Evolutionary conservation across 257 asterid genomes (phyloP).

Genomic region (Oldenlandia corymbosa): DNA sequence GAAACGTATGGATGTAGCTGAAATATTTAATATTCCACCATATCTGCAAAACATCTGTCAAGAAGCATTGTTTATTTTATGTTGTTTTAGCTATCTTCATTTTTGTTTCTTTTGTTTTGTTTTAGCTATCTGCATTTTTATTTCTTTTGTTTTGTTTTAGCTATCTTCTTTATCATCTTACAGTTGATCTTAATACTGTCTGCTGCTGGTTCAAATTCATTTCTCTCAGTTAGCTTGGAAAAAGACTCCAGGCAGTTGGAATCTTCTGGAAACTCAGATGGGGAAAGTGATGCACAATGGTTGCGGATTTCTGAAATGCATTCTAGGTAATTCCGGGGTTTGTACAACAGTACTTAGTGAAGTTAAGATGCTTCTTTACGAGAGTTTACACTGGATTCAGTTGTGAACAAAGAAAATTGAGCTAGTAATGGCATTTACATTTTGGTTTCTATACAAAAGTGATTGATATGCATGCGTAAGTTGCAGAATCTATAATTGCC

Average conservation of each 20-base stretch:
- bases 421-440: not conserved
- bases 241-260: slow-evolving; percentile 33
- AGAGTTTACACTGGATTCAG: not conserved
- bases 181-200: slow-evolving; percentile 15
- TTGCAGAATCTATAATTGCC: not conserved
- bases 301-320: slow-evolving; percentile 63
- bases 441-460: not conserved
- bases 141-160: too few species aligned
- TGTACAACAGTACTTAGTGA: not conserved
- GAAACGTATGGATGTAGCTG: not conserved
- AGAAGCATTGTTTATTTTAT: not conserved
- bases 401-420: too few species aligned
- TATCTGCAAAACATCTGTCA: not conserved
- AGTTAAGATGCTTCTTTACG: not conserved
- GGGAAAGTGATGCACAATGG: slow-evolving; percentile 72
- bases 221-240: slow-evolving; percentile 30
- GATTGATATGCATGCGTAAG: not conserved
- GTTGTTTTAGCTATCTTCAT: not conserved
- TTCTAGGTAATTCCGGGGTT: slow-evolving; percentile 48
- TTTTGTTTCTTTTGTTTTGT: too few species aligned
- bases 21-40: not conserved
- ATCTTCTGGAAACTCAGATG: slow-evolving; percentile 36
- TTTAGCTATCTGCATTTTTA: too few species aligned
- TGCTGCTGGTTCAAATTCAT: slow-evolving; percentile 11
- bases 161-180: not conserved